A percentile compares a stretch with the other conserved stretches of the same genome.
These are phyloP conservation scores for Talaromyces albobiverticillius DNA, from an alignment of 2,329 filamentous ascomycete genomes.

Conservation along the genomic window DNA sequence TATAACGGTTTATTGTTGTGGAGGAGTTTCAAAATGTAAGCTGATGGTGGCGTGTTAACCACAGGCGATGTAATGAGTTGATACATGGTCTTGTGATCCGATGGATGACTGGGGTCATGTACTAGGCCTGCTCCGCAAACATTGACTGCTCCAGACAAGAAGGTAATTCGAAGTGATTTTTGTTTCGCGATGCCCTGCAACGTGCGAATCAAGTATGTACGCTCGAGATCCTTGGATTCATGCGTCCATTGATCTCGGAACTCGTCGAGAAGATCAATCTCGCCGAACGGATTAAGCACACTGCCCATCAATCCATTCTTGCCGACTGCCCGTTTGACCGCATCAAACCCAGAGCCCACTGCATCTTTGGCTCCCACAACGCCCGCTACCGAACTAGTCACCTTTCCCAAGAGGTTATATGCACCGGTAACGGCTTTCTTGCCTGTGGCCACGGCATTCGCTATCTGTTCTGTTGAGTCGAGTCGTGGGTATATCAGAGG, in stretches of 20 bases:
- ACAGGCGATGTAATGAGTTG: constrained; percentile 92
- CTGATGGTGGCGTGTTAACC: constrained; percentile 80
- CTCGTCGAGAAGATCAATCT: constrained; percentile 91
- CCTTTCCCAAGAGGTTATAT: constrained; percentile 93
- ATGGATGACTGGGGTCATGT: constrained; percentile 86
- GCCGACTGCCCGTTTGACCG: constrained; percentile 93
- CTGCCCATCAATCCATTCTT: constrained; percentile 95
- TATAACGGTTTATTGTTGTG: constrained; percentile 93
- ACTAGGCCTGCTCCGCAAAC: constrained; percentile 88
- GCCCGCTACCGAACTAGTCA: constrained; percentile 90
- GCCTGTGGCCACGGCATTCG: constrained; percentile 85
- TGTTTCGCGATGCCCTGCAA: constrained; percentile 93
- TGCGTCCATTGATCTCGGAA: constrained; percentile 97
- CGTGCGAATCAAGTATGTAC: constrained; percentile 93
- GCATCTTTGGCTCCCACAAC: constrained; percentile 93
- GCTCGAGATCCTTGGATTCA: constrained; percentile 93
- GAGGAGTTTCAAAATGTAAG: constrained; percentile 89
- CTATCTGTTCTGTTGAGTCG: constrained; percentile 86
- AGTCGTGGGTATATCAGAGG: constrained; percentile 87
- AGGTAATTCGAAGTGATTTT: constrained; percentile 94
- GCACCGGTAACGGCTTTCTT: constrained; percentile 96
- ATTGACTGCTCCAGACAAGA: constrained; percentile 87
- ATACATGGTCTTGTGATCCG: constrained; percentile 99
- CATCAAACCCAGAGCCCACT: constrained; percentile 87
- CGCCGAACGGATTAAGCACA: constrained; percentile 92